Base-by-base conservation (phyloP, 805 yeast species). In the Saccharomycopsis guyanensis region DNA sequence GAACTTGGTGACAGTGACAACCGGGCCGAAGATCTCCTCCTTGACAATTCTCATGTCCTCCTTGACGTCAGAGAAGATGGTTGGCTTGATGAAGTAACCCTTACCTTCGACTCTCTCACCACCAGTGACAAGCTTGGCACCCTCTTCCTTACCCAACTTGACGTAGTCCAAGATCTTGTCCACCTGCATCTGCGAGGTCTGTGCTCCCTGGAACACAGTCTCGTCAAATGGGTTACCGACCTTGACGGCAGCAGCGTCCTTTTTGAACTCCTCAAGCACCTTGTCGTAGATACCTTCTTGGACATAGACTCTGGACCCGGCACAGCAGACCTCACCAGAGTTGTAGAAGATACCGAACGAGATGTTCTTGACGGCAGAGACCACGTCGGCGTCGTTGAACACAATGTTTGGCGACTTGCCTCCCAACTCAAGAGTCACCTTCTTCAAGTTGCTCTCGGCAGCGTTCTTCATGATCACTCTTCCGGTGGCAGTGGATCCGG, bases 401-500 rank as follows among this genome's bases (percentile, higher is more conserved):
- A 89, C 80, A 56, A 89, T 79, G 66, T 84, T 80, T 58, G 97
- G 96, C 23, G 96, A 87, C 71, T 89, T 89, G 62, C 97, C 97
- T 61, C 97, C 97, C 59, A 88, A 78, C 71, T 89, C 97, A 62
- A 89, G 74, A 38, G 96, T 88, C 53, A 87, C 86, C 66, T 84
- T 87, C 75, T 89, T 89, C 66, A 89, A 73, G 66, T 81, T 80
- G 40, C 86, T 76, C 51, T 77, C 80, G 53, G 94, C 86, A 51
- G 95, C 88, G 50, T 75, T 71, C 66, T 76, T 76, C 82, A 86
- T 81, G 60, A 89, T 84, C 57, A 68, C 68, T 65, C 85, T 82
- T 60, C 97, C 97, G 50, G 76, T 73, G 91, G 93, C 86, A 45
- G 96, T 89, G 29, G 96, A 88, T 55, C 97, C 97, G 46, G 97